Evolutionary conservation across 495 filamentous ascomycete genomes (phyloP).

Genomic region (Cryomyces minteri): DNA sequence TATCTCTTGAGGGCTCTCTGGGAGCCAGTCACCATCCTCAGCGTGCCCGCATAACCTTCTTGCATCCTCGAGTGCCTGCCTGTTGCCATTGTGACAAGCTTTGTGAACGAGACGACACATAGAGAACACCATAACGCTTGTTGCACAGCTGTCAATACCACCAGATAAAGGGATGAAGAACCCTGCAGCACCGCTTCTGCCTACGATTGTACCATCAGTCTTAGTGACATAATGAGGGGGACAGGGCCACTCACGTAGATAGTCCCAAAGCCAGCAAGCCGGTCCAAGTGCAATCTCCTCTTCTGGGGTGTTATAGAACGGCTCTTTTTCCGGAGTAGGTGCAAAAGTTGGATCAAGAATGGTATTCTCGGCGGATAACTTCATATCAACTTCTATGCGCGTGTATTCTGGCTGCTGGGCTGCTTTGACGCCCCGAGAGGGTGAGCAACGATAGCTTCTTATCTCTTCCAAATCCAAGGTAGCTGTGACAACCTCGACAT

Average conservation of each 20-base stretch:
- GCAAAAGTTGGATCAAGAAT: slow-evolving; percentile 14
- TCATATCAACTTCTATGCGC: slow-evolving; percentile 23
- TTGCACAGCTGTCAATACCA: slow-evolving; percentile 54
- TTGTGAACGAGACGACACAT: slow-evolving; percentile 62
- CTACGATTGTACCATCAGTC: too few relatives aligned
- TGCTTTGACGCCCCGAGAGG: slow-evolving; percentile 40
- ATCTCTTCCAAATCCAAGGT: slow-evolving; percentile 71
- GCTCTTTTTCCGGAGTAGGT: slow-evolving; percentile 14
- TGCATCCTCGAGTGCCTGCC: slow-evolving; percentile 54
- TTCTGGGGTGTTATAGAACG: slow-evolving; percentile 42
- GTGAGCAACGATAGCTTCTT: slow-evolving; percentile 30
- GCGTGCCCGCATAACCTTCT: slow-evolving; percentile 39
- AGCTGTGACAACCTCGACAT: slow-evolving; percentile 73
- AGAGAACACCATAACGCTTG: slow-evolving; percentile 49
- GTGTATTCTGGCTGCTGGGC: slow-evolving; percentile 19
- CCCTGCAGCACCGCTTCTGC: slow-evolving; percentile 25
- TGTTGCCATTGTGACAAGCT: slow-evolving; percentile 41
- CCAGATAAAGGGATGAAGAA: slow-evolving; percentile 36
- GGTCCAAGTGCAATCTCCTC: slow-evolving; percentile 59
- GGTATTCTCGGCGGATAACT: slow-evolving; percentile 15
- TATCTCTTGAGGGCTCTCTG: slow-evolving; percentile 25
- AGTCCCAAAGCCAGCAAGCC: slow-evolving; percentile 75
- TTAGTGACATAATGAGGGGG: too few relatives aligned
- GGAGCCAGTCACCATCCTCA: slow-evolving; percentile 31
- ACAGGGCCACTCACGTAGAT: slow-evolving; percentile 29